Conservation (phyloP, 108 stramenopile genomes). For the Thalassiosira profunda region DNA sequence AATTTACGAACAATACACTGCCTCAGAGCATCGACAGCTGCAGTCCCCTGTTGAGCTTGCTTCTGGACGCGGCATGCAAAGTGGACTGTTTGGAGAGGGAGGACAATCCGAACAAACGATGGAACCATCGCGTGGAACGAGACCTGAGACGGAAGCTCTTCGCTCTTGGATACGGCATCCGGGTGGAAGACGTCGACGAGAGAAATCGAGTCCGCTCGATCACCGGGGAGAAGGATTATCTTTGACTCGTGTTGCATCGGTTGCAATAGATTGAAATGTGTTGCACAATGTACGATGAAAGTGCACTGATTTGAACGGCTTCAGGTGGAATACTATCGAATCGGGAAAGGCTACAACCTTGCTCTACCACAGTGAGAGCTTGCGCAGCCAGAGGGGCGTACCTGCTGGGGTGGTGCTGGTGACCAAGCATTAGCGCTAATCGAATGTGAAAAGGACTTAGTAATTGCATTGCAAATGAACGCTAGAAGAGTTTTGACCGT, state of each 20-base stretch:
- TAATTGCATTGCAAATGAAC: no score
- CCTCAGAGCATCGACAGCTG: constrained; percentile 49
- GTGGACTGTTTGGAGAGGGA: constrained; percentile 71
- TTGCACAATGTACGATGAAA: neutral
- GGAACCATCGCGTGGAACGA: constrained; percentile 76
- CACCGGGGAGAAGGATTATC: constrained; percentile 49
- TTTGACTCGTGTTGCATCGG: constrained; percentile 10
- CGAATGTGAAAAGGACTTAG: no score
- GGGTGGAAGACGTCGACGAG: constrained; percentile 42
- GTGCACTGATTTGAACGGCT: no score
- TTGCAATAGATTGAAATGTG: no score
- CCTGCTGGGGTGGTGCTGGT: no score
- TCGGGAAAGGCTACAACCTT: no score
- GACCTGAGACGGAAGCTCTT: constrained; percentile 57
- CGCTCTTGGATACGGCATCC: constrained; percentile 42
- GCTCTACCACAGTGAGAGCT: no score
- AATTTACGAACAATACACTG: constrained; percentile 4
- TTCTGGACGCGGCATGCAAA: constrained; percentile 74
- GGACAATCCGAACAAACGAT: constrained; percentile 86
- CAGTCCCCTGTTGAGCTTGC: constrained; percentile 38
- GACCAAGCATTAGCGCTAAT: no score
- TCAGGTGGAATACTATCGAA: no score
- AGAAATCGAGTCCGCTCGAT: constrained; percentile 30
- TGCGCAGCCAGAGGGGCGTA: no score
- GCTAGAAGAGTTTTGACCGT: no score